Percentiles rank a stretch among this genome's conserved stretches.
These are phyloP conservation scores for Bipolaris gigantea DNA, from an alignment of 2,329 filamentous ascomycete species.

Conservation along the genomic window DNA sequence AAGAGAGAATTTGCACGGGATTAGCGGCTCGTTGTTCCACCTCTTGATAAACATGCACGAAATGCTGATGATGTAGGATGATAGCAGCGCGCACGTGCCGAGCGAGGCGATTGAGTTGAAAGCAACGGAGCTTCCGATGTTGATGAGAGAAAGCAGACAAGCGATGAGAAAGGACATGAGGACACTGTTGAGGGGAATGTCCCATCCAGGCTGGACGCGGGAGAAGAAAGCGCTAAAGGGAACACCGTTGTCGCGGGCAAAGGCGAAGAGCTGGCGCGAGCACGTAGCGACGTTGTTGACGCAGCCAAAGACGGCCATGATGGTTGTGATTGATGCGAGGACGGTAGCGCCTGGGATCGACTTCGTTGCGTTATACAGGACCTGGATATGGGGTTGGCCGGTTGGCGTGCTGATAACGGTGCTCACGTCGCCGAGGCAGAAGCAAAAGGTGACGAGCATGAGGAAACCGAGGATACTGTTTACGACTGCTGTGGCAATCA, in stretches of 20 bases:
- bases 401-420: constrained; percentile 16
- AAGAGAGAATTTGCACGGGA: constrained; percentile 51
- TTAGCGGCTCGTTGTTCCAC: constrained; percentile 46
- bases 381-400: constrained; percentile 30
- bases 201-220: constrained; percentile 24
- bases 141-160: constrained; percentile 52
- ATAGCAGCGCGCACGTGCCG: constrained; percentile 26
- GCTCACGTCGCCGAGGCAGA: constrained; percentile 28
- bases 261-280: constrained; percentile 42
- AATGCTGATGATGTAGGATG: constrained; percentile 47
- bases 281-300: constrained; percentile 31
- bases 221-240: constrained; percentile 13
- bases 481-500: constrained; percentile 45
- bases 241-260: constrained; percentile 36
- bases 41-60: constrained; percentile 52
- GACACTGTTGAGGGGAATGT: constrained; percentile 50
- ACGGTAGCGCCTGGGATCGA: constrained; percentile 24
- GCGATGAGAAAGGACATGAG: constrained; percentile 47
- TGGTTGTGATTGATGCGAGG: constrained; percentile 29
- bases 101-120: constrained; percentile 34
- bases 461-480: constrained; percentile 46
- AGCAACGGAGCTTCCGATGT: constrained; percentile 49
- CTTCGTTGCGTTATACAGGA: constrained; percentile 29
- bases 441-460: constrained; percentile 41
- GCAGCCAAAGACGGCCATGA: constrained; percentile 32